A percentile compares a stretch with the other conserved stretches of the same genome.
phyloP scores from a whole-genome alignment of 78 protist species.

The Planoprotostelium fungivorum region DNA sequence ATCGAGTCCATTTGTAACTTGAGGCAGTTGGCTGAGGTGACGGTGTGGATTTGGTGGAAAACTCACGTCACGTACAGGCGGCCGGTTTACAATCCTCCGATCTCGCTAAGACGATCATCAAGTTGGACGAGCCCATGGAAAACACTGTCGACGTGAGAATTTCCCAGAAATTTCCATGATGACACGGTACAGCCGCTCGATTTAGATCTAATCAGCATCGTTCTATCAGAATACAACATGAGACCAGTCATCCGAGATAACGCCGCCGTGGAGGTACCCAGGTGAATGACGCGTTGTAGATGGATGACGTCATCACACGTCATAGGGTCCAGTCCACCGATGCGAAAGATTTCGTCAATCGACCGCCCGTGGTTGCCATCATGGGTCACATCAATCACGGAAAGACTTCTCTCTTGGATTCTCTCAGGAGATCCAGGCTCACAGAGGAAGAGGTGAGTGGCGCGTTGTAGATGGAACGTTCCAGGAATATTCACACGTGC shows the following conservation, averaged over 20 bases:
- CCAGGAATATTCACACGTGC: neutral
- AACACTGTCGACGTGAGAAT: neutral
- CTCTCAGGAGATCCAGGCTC: constrained; percentile 55
- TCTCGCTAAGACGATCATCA: neutral
- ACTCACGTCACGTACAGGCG: neutral
- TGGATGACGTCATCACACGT: too few relatives aligned
- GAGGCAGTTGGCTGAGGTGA: neutral
- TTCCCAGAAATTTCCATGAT: neutral
- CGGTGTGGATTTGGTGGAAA: neutral
- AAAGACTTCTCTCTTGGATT: constrained; percentile 88
- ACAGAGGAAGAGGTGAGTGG: constrained; percentile 64
- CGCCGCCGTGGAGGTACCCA: neutral
- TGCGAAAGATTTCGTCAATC: neutral
- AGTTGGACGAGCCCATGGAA: neutral
- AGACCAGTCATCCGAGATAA: neutral
- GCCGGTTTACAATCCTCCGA: neutral
- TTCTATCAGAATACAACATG: neutral
- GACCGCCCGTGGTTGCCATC: constrained; percentile 86
- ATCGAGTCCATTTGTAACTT: neutral
- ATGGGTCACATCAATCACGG: constrained; percentile 98
- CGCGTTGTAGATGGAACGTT: neutral
- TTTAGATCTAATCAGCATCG: neutral
- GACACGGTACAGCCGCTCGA: neutral
- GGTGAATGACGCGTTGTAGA: too few relatives aligned
- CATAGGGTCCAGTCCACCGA: neutral